Base-by-base conservation (phyloP, 768 basidiomycete genomes). In the Termitomyces sp. region DNA sequence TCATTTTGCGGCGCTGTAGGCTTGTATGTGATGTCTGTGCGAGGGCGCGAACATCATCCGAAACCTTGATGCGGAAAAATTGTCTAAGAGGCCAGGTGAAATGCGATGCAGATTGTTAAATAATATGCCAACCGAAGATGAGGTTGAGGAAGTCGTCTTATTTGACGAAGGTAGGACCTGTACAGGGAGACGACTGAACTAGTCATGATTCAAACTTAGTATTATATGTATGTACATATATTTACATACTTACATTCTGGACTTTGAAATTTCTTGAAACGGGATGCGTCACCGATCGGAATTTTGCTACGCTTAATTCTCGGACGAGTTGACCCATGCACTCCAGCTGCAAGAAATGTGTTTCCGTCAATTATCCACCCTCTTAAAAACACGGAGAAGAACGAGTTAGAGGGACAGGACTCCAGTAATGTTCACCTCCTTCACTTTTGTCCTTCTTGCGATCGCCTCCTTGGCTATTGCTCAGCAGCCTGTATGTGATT, bases 1-100 rank as follows among this genome's bases (percentile, higher is more conserved):
- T 80, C 28, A 83, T 53, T 61, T 80, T 86, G 24, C 62, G 68
- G 35, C 61, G 58, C 35, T 71, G 74, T 24, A 78, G 66, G 47
- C 56, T 59, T 16, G 61, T 51, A 13, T 68, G 65, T n/a, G 66
- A 63, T 16, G 78, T 72, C 22, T 66, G 58, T 36, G 80, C 52
- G n/a, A 83, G 66, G 14, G 75, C 72, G n/a, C 77, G 77, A 44
- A 85, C 72, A 67, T 85, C 86, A 65, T 87, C 81, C 32, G 73
- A 73, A 26, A 76, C 77, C 63, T 84, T 84, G 53, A 87, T 66
- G 58, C 75, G 78, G 70, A 83, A 90, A 68, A 90, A 89, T 51
- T 79, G 79, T 30, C 88, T 90, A 65, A 16, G 20, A 30, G n/a
- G 50, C 50, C 8, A 52, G 54, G 51, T 56, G 40, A 55, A 57